Percentiles rank a stretch among this genome's conserved stretches.
Conservation (phyloP, 345 rosid genomes). For the Salix dunnii region DNA sequence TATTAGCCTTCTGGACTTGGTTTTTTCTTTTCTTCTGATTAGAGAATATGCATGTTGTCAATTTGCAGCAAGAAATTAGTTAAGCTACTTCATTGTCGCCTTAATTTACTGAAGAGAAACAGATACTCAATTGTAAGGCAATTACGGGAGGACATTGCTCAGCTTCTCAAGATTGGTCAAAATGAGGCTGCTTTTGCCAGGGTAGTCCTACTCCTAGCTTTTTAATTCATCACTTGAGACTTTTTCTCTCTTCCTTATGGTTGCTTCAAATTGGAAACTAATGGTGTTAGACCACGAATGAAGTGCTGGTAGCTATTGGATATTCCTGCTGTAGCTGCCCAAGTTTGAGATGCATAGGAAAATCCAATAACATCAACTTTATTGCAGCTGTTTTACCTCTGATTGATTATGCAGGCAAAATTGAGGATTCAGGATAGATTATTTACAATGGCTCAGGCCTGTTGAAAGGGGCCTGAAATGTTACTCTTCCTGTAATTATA, state of each 20-base stretch:
- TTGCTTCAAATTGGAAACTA: background rate
- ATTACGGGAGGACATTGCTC: slow-evolving; percentile 17
- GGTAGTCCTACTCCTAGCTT: background rate
- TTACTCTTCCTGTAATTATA: no score
- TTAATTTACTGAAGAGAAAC: slow-evolving; percentile 23
- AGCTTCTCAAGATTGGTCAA: slow-evolving; percentile 17
- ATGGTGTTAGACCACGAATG: background rate
- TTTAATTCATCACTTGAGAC: background rate
- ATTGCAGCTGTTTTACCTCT: no score
- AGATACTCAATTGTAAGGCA: slow-evolving; percentile 17
- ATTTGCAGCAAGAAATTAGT: slow-evolving; percentile 25
- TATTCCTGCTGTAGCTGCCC: no score
- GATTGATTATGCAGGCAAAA: no score
- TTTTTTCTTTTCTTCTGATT: background rate
- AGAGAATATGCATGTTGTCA: background rate
- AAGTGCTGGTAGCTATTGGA: no score
- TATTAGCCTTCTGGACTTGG: background rate
- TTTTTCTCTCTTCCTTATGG: background rate
- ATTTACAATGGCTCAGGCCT: no score
- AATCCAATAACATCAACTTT: no score
- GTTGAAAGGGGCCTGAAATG: no score
- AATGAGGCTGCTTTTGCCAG: slow-evolving; percentile 11
- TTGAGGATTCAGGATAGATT: no score
- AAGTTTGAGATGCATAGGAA: no score
- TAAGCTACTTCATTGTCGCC: slow-evolving; percentile 15